Evolutionary conservation across 257 asterid species (phyloP), one percentile per base, ranked within the genome.

Genomic region (Solanum sitiens): DNA sequence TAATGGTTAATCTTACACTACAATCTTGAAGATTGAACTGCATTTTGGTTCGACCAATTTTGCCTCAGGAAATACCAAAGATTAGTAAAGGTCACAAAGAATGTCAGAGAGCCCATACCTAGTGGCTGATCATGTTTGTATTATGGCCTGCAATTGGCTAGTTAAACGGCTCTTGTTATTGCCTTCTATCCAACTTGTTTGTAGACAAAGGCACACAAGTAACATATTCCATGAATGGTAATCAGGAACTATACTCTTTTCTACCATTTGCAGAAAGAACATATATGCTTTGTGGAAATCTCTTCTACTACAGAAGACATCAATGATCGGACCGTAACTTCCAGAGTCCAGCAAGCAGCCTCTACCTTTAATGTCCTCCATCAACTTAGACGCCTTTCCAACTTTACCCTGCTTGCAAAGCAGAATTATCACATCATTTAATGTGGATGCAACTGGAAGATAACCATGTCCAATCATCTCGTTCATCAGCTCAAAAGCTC

Each of bases 331-430:
- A 32, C 91, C 86, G 56, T 93, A 97, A 88, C 95, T 97, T 88
- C 90, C 94, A 76, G 86, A 88, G 89, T 96, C 94, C 42, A 91
- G 91, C 42, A 84, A 88, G 59, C 92, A 91, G 11, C 95, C 93
- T 88, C 95, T 92, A 77, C 82, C 88, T 88, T 83, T 89, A 91
- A 96, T 80, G 59, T 97, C 98, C 89, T 95, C 98, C 94, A 95
- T 56, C 30, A 97, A 89, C 91, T 91, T 92, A 74, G 86, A 11
- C 2, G 98, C 99, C 53, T 73, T 87, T 63, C 86, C 90, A 47
- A 87, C 83, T 88, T 90, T 94, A 8, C 95, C 96, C 88, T 89
- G 94, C 87, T 80, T 84, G 91, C 95, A 94, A 71, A 97, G 93
- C 63, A 94, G 93, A 44, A 84, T 44, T 74, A 96, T 86, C 42